phyloP scores from a whole-genome alignment of 805 yeast genomes.

The Kockiozyma suomiensis region DNA sequence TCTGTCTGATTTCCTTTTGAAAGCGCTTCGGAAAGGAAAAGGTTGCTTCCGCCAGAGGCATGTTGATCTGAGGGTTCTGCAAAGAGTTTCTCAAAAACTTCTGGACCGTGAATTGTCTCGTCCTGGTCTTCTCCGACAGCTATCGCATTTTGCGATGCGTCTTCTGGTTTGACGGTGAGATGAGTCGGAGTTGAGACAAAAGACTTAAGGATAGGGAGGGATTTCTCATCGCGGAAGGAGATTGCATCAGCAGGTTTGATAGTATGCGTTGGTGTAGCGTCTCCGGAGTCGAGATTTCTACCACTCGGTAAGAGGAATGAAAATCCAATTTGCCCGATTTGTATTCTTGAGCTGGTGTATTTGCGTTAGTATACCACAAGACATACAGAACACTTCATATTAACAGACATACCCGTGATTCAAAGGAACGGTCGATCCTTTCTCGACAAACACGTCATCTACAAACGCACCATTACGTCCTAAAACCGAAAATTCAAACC shows the following conservation, averaged over 20 bases:
- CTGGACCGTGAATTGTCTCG: not conserved
- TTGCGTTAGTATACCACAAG: not conserved
- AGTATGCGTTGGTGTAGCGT: slow-evolving; percentile 20
- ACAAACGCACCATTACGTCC: slow-evolving; percentile 98
- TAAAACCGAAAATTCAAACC: slow-evolving; percentile 86
- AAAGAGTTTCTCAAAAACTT: not conserved
- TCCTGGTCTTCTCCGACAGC: not conserved
- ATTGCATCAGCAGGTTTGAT: slow-evolving; percentile 35
- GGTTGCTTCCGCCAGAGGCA: not conserved
- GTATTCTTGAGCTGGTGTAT: slow-evolving; percentile 54
- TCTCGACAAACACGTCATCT: slow-evolving; percentile 83
- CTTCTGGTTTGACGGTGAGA: not conserved
- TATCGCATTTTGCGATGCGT: not conserved
- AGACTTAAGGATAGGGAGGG: slow-evolving; percentile 17
- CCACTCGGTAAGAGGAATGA: slow-evolving; percentile 81
- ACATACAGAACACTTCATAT: not conserved
- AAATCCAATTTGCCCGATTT: slow-evolving; percentile 90
- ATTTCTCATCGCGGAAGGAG: slow-evolving; percentile 23
- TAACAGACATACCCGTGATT: slow-evolving; percentile 54
- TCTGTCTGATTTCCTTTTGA: too few species aligned
- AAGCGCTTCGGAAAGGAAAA: not conserved
- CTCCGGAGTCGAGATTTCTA: slow-evolving; percentile 16
- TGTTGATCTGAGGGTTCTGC: not conserved
- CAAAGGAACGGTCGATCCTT: slow-evolving; percentile 88
- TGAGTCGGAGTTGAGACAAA: slow-evolving; percentile 8